Evolutionary conservation across 352 stramenopile genomes (phyloP), one percentile per base, ranked within the genome.

Genomic region (Aphanomyces cochlioides): DNA sequence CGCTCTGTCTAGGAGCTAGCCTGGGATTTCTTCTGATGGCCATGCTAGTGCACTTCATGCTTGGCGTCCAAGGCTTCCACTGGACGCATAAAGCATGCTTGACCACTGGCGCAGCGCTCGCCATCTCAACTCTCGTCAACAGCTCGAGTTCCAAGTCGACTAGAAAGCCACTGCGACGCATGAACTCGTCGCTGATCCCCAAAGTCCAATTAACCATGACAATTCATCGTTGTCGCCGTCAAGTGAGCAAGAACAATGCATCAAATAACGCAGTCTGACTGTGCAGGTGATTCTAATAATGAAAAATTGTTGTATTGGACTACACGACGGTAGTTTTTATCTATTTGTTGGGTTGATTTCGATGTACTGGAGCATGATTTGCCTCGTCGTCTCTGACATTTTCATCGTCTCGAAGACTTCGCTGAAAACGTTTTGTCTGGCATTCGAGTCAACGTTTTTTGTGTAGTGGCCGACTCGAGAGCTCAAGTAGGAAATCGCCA

Each of bases 61-160:
- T 91, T 47, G 86, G 86, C 38, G 86, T 93, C 37, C 84, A 93
- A 45, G 86, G 84, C 39, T 93, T 93, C 59, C 86, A 93, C 67
- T 93, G 86, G 86, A 81, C 83, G 28, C 86, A 93, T 77, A 93
- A 93, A 72, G 91, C 83, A 72, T 93, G 86, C 66, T 78, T 93
- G 56, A 93, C 86, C 1, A 77, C 90, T 38, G 86, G 86, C 59
- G 86, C 86, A 0, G 86, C 86, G 13, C 78, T 93, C 15, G 86
- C 86, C 13, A 93, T 93, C 60, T 90, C 84, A 7, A 93, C 84
- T 10, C 88, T 93, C 61, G 74, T 93, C 4, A 89, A 92, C 39
- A 85, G 84, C 4, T 88, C 84, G 2, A 73, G 74, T 28, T 73
- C 76, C 73, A 75, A 56, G 39, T 56, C 59, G 5, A 36, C 59